Percentiles rank a stretch among this genome's conserved stretches.
Evolutionary conservation across 306 rosid genomes (phyloP).

Genomic region (Mimosa bimucronata): DNA sequence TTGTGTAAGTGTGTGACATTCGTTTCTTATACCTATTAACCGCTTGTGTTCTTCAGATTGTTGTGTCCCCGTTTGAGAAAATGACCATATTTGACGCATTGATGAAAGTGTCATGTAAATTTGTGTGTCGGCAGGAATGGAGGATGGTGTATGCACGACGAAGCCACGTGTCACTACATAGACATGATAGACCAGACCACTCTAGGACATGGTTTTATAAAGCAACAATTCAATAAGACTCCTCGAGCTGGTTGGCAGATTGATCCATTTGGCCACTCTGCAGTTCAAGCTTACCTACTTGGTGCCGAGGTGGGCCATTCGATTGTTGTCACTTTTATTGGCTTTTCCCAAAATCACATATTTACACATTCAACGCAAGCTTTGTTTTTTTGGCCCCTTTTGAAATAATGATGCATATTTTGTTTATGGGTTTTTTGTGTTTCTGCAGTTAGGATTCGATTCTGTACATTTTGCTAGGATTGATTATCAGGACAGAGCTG

Average conservation of each 20-base stretch:
- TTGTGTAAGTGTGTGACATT: slow-evolving; percentile 48
- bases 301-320: slow-evolving; percentile 65
- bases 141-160: slow-evolving; percentile 99
- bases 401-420: neutral
- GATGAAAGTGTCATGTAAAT: neutral
- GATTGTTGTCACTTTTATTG: neutral
- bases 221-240: slow-evolving; percentile 58
- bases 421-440: neutral
- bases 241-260: slow-evolving; percentile 95
- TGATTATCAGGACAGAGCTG: slow-evolving; percentile 85
- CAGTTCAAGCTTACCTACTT: slow-evolving; percentile 83
- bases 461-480: slow-evolving; percentile 93
- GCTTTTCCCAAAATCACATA: neutral
- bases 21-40: neutral
- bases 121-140: slow-evolving; percentile 67
- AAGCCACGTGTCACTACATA: slow-evolving; percentile 80
- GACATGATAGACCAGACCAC: slow-evolving; percentile 98
- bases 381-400: neutral
- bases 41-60: neutral
- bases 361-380: neutral
- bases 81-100: neutral
- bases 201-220: slow-evolving; percentile 70
- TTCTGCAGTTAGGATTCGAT: slow-evolving; percentile 84
- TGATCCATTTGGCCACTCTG: slow-evolving; percentile 94
- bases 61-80: neutral